These are phyloP conservation scores for Phytopythium montanum DNA, from an alignment of 352 stramenopile species.

Conservation along the genomic window DNA sequence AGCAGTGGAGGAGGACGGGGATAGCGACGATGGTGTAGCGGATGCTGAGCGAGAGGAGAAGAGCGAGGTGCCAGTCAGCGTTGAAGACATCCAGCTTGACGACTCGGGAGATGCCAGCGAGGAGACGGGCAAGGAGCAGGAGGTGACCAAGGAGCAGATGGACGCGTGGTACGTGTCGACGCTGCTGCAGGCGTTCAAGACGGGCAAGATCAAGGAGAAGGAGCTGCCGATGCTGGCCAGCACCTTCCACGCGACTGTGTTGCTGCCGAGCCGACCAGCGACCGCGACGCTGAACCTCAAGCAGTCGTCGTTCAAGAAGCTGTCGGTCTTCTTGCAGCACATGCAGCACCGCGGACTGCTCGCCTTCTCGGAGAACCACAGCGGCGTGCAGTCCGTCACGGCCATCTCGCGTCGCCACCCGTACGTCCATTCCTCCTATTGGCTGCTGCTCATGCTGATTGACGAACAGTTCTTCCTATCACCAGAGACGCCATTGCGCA, in stretches of 20 bases:
- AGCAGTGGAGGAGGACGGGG: constrained; percentile 10
- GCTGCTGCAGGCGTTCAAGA: constrained; percentile 62
- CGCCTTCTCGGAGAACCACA: constrained; percentile 52
- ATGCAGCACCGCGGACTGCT: constrained; percentile 63
- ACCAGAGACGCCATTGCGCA: constrained; percentile 56
- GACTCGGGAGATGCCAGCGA: constrained; percentile 26
- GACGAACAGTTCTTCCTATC: not conserved
- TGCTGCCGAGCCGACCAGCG: constrained; percentile 58
- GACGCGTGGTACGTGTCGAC: constrained; percentile 60
- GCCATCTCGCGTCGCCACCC: constrained; percentile 55
- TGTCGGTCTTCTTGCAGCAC: constrained; percentile 63
- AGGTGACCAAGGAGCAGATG: constrained; percentile 64
- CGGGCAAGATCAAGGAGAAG: constrained; percentile 55
- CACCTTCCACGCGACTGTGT: constrained; percentile 61
- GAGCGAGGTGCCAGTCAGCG: constrained; percentile 20
- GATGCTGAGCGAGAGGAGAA: constrained; percentile 8
- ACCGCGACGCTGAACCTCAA: constrained; percentile 68
- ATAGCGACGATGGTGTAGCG: constrained; percentile 7
- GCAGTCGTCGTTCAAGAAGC: constrained; percentile 78
- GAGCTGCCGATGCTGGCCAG: constrained; percentile 78
- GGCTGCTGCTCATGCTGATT: constrained; percentile 2
- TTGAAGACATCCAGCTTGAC: constrained; percentile 29
- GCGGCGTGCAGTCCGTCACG: constrained; percentile 76
- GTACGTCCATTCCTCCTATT: constrained; percentile 29
- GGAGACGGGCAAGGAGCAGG: constrained; percentile 8